These are phyloP conservation scores for Babjeviella inositovora DNA, from an alignment of 805 yeast genomes.

Conservation along the genomic window DNA sequence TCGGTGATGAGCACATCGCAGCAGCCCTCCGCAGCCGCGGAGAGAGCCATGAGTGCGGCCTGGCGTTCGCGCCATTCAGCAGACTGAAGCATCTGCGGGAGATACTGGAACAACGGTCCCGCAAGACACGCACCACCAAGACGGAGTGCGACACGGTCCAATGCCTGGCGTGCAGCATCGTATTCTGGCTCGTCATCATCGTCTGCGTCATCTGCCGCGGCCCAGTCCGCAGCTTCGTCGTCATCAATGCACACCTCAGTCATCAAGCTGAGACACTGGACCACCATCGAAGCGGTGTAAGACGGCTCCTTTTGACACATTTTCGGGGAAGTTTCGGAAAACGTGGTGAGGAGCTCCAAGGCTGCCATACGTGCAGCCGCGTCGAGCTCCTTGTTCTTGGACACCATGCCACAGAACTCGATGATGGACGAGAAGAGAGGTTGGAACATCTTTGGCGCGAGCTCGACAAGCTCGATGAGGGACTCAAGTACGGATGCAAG, in stretches of 20 bases:
- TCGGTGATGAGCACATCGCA: slow-evolving; percentile 73
- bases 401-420: slow-evolving; percentile 71
- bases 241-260: slow-evolving; percentile 86
- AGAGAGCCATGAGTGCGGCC: slow-evolving; percentile 92
- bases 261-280: slow-evolving; percentile 66
- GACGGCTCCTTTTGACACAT: slow-evolving; percentile 78
- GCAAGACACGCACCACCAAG: slow-evolving; percentile 77
- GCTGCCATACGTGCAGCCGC: slow-evolving; percentile 72
- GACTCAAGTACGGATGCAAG: slow-evolving; percentile 81
- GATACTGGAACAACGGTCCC: slow-evolving; percentile 69
- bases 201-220: slow-evolving; percentile 60
- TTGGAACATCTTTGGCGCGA: slow-evolving; percentile 89
- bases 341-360: slow-evolving; percentile 76
- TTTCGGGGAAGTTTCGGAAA: slow-evolving; percentile 83
- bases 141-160: slow-evolving; percentile 77
- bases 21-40: slow-evolving; percentile 97
- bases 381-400: slow-evolving; percentile 70
- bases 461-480: slow-evolving; percentile 75
- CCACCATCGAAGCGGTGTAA: slow-evolving; percentile 58
- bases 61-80: slow-evolving; percentile 87
- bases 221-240: slow-evolving; percentile 80
- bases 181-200: slow-evolving; percentile 79
- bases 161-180: slow-evolving; percentile 86
- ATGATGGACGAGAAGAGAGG: slow-evolving; percentile 84
- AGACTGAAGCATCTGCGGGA: slow-evolving; percentile 72